A percentile compares a stretch with the other conserved stretches of the same genome.
These are phyloP conservation scores for Aspergillus homomorphus DNA, from an alignment of 495 filamentous ascomycete species.

Conservation along the genomic window DNA sequence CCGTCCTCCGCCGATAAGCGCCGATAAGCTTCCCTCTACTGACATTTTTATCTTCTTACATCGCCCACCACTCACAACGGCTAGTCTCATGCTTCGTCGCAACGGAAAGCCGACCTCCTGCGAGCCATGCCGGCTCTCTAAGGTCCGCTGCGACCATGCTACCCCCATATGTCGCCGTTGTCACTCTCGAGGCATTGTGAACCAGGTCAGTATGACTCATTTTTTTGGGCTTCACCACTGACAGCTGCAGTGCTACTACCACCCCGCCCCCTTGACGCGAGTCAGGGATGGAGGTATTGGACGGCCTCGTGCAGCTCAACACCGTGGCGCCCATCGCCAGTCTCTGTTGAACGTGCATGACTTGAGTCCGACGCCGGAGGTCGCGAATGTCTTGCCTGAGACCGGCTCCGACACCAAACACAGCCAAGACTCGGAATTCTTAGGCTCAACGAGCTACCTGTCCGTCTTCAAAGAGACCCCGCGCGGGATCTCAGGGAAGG, in stretches of 20 bases:
- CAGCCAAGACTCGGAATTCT: background rate
- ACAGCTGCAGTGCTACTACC: slow-evolving; percentile 20
- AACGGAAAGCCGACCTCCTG: slow-evolving; percentile 36
- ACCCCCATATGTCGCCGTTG: slow-evolving; percentile 23
- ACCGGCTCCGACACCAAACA: background rate
- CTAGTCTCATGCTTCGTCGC: slow-evolving; percentile 14
- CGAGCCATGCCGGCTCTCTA: slow-evolving; percentile 36
- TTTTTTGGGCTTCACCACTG: background rate
- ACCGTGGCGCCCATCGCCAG: background rate
- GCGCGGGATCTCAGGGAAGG: background rate
- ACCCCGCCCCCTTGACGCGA: slow-evolving; percentile 27
- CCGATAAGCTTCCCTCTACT: background rate
- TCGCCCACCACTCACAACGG: background rate
- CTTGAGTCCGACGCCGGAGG: background rate
- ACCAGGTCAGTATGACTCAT: background rate
- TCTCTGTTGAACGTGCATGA: background rate
- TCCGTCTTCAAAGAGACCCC: slow-evolving; percentile 12
- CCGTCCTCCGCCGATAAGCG: no score
- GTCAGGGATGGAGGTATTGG: background rate
- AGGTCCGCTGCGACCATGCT: slow-evolving; percentile 34
- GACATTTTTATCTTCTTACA: background rate
- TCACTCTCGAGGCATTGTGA: slow-evolving; percentile 15
- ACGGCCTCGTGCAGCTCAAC: background rate
- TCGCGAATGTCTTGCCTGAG: background rate
- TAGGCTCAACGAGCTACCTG: slow-evolving; percentile 17